Conservation (phyloP, 805 yeast genomes). For the Nakazawaea anatomiae region DNA sequence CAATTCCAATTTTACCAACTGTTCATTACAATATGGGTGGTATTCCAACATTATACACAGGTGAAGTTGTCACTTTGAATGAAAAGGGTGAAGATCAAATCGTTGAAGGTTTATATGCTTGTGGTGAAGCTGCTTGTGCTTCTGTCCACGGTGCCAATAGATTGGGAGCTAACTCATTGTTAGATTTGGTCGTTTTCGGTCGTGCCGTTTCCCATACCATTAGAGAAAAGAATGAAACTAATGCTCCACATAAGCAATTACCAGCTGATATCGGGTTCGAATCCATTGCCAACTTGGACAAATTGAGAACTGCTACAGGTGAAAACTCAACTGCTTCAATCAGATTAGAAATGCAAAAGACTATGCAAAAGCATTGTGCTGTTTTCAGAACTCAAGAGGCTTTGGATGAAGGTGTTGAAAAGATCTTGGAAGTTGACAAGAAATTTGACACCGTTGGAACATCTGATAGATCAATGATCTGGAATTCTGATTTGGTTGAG, state of each 20-base stretch:
- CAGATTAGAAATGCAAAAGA: slow-evolving; percentile 88
- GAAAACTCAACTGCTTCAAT: slow-evolving; percentile 78
- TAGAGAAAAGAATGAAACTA: slow-evolving; percentile 79
- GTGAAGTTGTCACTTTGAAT: slow-evolving; percentile 84
- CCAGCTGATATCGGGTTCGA: slow-evolving; percentile 86
- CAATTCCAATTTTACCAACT: slow-evolving; percentile 96
- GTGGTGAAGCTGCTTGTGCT: slow-evolving; percentile 99
- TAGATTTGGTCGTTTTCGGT: slow-evolving; percentile 96
- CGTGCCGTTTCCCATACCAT: slow-evolving; percentile 96
- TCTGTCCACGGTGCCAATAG: slow-evolving; percentile 99
- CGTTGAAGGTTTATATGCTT: slow-evolving; percentile 90
- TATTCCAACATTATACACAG: slow-evolving; percentile 96
- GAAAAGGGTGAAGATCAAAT: slow-evolving; percentile 84
- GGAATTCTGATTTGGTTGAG: slow-evolving; percentile 97
- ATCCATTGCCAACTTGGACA: slow-evolving; percentile 86
- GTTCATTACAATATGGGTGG: slow-evolving; percentile 99
- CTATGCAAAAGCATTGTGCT: slow-evolving; percentile 96
- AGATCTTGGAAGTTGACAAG: slow-evolving; percentile 70
- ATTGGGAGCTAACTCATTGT: slow-evolving; percentile 95
- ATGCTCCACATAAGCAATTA: slow-evolving; percentile 75
- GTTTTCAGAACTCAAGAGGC: slow-evolving; percentile 94
- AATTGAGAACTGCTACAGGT: slow-evolving; percentile 81
- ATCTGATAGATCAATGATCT: slow-evolving; percentile 94
- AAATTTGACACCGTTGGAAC: slow-evolving; percentile 73
- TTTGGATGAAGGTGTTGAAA: slow-evolving; percentile 84